Evolutionary conservation across 176 grass and related monocot species (phyloP), one percentile per base, ranked within the genome.

Genomic region (Metroxylon sagu): DNA sequence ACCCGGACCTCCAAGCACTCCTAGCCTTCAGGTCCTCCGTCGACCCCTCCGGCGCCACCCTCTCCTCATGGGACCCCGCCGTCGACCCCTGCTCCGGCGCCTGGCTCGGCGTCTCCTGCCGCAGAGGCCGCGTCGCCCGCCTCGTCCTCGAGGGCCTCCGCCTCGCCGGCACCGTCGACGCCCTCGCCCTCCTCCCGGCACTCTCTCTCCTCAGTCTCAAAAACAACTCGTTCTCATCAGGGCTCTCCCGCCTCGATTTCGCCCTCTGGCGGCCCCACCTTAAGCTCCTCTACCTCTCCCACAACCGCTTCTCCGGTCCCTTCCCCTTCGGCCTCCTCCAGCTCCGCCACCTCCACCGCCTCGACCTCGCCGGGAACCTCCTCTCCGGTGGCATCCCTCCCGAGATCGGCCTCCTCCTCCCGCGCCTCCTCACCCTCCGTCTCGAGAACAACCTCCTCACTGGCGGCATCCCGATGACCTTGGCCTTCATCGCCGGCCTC

Each of bases 281-380:
- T 68, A 96, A 96, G 75, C 71, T 87, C 4, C 80, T 96, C n/a
- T 84, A 90, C 65, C 91, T 95, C 71, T 87, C 86, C 25, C 76
- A 77, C 39, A 95, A 95, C 27, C 79, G 70, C 68, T 87, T 95
- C 83, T 76, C 74, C 14, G 91, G 86, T 3, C 64, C 57, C 58
- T 90, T 96, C 6, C 91, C 91, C 5, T 56, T 74, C 21, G 70
- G 70, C 39, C 35, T 96, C 48, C 77, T 87, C 61, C 54, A 67
- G 14, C 86, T 96, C 18, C 83, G 83, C 59, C 91, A 86, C 54
- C 91, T 96, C 19, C 86, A 61, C 57, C 79, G 91, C 1, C 76
- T 96, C 16, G 91, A 96, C 75, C 80, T 96, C 0, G 82, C 83
- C 1, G 69, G 77, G 0, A 96, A 96, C 53, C 55, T 49, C 2